Base-by-base conservation (phyloP, 306 rosid species). In the Crotalaria pallida region DNA sequence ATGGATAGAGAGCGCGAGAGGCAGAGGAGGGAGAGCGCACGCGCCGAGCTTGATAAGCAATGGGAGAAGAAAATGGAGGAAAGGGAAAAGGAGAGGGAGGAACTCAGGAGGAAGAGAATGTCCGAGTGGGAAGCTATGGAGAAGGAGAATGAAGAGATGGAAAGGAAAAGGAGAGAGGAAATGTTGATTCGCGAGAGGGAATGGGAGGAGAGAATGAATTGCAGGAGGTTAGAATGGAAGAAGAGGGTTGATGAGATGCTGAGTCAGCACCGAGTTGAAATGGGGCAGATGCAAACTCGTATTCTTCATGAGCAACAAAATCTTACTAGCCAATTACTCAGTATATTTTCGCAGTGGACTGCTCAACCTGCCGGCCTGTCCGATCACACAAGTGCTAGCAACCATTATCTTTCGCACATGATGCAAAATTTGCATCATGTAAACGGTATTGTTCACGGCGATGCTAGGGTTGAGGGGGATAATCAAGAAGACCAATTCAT, bases 391-490 rank as follows among this genome's bases (percentile, higher is more conserved):
- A 83, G 90, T 78, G 87, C 98, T 51, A 90, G 88, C 79, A 94
- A 86, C 77, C 97, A 94, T 80, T 94, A 90, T 71, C 80, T 94
- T 68, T 88, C 97, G 49, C 97, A 94, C 33, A 87, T 94, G 97
- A 94, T 90, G 96, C 98, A 93, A 82, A 93, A 81, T 78, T 74
- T 93, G 87, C 96, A 93, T 77, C 97, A 93, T 76, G 98, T 93
- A 58, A 90, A 85, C 38, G 87, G 91, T 18, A 84, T 90, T 70
- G 97, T 87, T 77, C 94, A 90, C 31, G 89, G 80, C 1, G 98
- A 84, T 80, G 38, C 97, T 16, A 84, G 96, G 87, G 97, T 88
- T 66, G 97, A 90, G 9, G 95, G 90, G 55, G 98, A 94, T 63
- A 90, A 88, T 87, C 97, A 94, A 71, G 98, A 87, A 51, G 95